These are phyloP conservation scores for Fusarium buharicum DNA, from an alignment of 2,329 filamentous ascomycete species.

Conservation along the genomic window DNA sequence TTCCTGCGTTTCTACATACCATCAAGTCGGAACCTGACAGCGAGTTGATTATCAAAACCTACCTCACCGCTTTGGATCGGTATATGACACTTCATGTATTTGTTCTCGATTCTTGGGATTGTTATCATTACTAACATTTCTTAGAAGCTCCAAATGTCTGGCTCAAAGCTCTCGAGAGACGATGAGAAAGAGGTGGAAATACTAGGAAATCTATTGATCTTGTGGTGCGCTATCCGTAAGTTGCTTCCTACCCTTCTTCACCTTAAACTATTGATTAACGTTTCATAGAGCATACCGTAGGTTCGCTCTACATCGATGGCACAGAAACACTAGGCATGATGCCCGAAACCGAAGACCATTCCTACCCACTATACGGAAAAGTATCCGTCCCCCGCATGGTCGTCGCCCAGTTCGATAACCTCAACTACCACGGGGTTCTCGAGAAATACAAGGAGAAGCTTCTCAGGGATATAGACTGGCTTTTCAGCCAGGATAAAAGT, in stretches of 20 bases:
- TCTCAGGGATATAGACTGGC: conserved; percentile 49
- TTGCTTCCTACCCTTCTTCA: conserved; percentile 2
- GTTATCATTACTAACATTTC: not conserved
- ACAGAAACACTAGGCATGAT: conserved; percentile 55
- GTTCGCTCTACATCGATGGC: conserved; percentile 57
- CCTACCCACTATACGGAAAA: conserved; percentile 53
- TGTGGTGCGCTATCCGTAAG: conserved; percentile 62
- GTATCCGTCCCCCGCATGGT: conserved; percentile 58
- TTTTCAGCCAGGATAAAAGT: conserved; percentile 50
- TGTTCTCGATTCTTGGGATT: not conserved
- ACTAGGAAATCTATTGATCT: conserved; percentile 54
- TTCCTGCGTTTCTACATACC: conserved; percentile 38
- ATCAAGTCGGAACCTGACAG: conserved; percentile 31
- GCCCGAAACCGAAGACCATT: conserved; percentile 48
- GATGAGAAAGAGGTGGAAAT: conserved; percentile 49
- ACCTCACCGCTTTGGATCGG: conserved; percentile 33
- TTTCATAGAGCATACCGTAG: conserved; percentile 55
- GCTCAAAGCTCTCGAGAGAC: not conserved
- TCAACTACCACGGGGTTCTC: conserved; percentile 53
- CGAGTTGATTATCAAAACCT: conserved; percentile 39
- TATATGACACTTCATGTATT: conserved; percentile 41
- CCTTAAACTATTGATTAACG: not conserved
- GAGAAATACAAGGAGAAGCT: conserved; percentile 49
- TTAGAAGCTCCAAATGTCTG: not conserved
- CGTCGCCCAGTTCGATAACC: conserved; percentile 58